Conservation (phyloP, 306 rosid genomes). For the Sindora glabra region DNA sequence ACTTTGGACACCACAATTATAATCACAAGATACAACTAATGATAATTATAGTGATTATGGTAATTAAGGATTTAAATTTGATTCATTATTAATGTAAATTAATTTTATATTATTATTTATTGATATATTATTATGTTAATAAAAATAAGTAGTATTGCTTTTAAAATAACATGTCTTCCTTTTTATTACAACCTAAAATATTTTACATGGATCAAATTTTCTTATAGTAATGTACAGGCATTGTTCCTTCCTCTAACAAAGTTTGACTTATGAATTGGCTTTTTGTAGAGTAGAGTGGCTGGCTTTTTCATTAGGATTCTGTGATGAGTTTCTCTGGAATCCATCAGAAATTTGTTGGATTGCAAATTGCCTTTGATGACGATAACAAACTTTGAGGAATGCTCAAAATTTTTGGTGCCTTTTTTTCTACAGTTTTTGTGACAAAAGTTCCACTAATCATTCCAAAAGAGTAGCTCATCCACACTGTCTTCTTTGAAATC, state of each 20-base stretch:
- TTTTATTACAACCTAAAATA: too few relatives aligned
- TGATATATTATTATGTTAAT: too few relatives aligned
- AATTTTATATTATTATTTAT: too few relatives aligned
- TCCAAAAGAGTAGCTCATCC: not conserved
- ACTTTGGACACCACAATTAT: too few relatives aligned
- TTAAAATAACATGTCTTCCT: too few relatives aligned
- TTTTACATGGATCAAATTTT: too few relatives aligned
- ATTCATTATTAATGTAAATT: too few relatives aligned
- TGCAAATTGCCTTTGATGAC: not conserved
- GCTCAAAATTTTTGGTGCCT: not conserved
- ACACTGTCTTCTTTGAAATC: not conserved
- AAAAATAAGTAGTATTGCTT: too few relatives aligned
- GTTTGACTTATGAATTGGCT: constrained; percentile 24
- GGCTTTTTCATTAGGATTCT: constrained; percentile 1
- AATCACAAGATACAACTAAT: too few relatives aligned
- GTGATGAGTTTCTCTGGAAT: not conserved
- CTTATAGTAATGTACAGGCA: not conserved
- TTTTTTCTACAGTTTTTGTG: not conserved
- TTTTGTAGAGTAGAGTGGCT: constrained; percentile 1
- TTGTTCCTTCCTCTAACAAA: constrained; percentile 1
- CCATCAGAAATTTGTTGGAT: not conserved
- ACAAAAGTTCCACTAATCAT: constrained; percentile 15
- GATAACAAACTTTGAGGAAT: not conserved
- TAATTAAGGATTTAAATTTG: too few relatives aligned
- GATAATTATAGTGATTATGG: too few relatives aligned